Base-by-base conservation (phyloP, 768 basidiomycete species). In the Cystobasidium ongulense region DNA sequence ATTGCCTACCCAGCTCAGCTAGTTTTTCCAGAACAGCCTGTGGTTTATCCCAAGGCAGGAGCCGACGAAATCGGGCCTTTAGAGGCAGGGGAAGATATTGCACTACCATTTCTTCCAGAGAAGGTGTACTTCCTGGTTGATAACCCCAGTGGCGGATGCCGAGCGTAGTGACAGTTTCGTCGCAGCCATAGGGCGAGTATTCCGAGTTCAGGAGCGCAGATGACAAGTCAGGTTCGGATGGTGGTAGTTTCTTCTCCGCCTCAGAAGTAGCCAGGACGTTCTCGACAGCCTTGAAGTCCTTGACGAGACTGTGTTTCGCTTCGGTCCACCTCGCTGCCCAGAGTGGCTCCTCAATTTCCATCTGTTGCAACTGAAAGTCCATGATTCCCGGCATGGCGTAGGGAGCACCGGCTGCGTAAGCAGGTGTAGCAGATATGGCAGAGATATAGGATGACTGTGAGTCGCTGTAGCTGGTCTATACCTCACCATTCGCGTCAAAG, bases 141-240 rank as follows among this genome's bases (percentile, higher is more conserved):
- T 35, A 71, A n/a, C 68, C 68, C 68, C 68, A 71, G 11, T 54
- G 38, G 53, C 59, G 59, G 50, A 33, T 54, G 4, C 68, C 68
- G 5, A 71, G 33, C 8, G 50, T 57, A 10, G 50, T 36, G 18
- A 57, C 52, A 23, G n/a, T 71, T 36, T 71, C 68, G 38, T 71
- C 68, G 54, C 53, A 71, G 25, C 68, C 68, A 39, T 71, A 71
- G 7, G 68, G 68, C 25, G 68, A 71, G 23, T 10, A 31, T 35
- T 71, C 68, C 10, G 36, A 39, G 43, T 71, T 71, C n/a, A 71
- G 10, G 1, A 71, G 68, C 3, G 33, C 25, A 15, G 41, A 46
- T 13, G 39, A 46, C 25, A 17, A 21, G 8, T 27, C n/a, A 10
- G 7, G 39, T 11, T 41, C 36, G 2, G 46, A 29, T 27, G 65